Conservation (phyloP, 176 grass and related monocot species). For the Typha latifolia region DNA sequence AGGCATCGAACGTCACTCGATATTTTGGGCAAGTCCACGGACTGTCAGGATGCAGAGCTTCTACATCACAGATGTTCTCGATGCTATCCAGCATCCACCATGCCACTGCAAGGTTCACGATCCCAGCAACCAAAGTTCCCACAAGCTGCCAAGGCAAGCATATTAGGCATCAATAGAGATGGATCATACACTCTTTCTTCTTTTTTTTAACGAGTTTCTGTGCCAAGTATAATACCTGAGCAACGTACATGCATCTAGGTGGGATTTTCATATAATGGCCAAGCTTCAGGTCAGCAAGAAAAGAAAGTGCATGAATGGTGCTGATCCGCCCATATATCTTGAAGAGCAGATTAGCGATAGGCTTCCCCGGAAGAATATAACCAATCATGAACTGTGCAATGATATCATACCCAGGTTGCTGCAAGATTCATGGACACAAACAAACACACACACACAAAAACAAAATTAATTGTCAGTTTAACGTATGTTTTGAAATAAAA, state of each 20-base stretch:
- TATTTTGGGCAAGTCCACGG: conserved; percentile 99
- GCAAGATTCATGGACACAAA: not conserved
- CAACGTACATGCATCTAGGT: conserved; percentile 90
- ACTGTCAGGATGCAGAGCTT: conserved; percentile 77
- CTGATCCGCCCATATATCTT: conserved; percentile 98
- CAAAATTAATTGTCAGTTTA: conserved; percentile 2
- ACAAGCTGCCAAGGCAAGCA: conserved; percentile 46
- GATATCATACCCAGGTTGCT: conserved; percentile 98
- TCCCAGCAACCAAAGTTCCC: conserved; percentile 73
- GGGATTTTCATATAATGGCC: conserved; percentile 99
- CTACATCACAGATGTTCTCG: conserved; percentile 91
- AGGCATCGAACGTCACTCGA: conserved; percentile 87
- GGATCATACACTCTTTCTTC: too few species aligned
- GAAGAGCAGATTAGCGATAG: conserved; percentile 97
- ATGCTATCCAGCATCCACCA: conserved; percentile 99
- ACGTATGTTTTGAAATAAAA: not conserved
- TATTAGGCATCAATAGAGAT: not conserved
- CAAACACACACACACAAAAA: not conserved
- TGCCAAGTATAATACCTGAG: conserved; percentile 35
- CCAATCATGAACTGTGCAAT: conserved; percentile 98
- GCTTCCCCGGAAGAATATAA: conserved; percentile 74
- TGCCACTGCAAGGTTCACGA: conserved; percentile 85
- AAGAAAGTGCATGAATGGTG: conserved; percentile 89
- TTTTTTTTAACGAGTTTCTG: not conserved
- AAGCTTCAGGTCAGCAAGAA: conserved; percentile 95